phyloP scores from a whole-genome alignment of 768 basidiomycete genomes.

The Suillus spraguei region DNA sequence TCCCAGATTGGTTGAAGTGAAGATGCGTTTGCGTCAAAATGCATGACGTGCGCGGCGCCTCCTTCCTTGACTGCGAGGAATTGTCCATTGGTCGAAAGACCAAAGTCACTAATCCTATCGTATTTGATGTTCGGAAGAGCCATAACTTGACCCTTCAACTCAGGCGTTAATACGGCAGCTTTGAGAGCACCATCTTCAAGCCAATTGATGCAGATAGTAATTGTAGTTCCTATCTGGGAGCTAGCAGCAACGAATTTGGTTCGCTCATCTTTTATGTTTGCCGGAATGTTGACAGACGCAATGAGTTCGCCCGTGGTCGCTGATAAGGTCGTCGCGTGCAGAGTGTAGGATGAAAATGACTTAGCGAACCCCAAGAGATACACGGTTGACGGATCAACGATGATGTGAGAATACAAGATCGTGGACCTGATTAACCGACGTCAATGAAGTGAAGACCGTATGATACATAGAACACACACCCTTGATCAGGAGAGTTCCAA shows the following conservation, averaged over 20 bases:
- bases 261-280: slow-evolving; percentile 41
- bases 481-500: slow-evolving; percentile 71
- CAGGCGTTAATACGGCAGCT: slow-evolving; percentile 47
- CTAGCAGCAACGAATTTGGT: slow-evolving; percentile 40
- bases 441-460: slow-evolving; percentile 11
- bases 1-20: slow-evolving; percentile 48
- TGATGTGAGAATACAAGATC: slow-evolving; percentile 63
- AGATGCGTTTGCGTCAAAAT: slow-evolving; percentile 44
- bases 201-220: slow-evolving; percentile 36
- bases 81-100: slow-evolving; percentile 40
- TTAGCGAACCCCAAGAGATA: slow-evolving; percentile 54
- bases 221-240: slow-evolving; percentile 11
- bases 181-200: slow-evolving; percentile 52
- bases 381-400: slow-evolving; percentile 52
- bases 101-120: slow-evolving; percentile 60
- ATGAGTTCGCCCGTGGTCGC: slow-evolving; percentile 54
- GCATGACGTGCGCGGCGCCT: slow-evolving; percentile 59
- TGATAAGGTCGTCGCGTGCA: slow-evolving; percentile 68
- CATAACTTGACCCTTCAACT: slow-evolving; percentile 50
- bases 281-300: slow-evolving; percentile 53
- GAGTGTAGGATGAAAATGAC: slow-evolving; percentile 54
- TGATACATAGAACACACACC: slow-evolving; percentile 43
- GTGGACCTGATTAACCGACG: slow-evolving; percentile 48
- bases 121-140: slow-evolving; percentile 48
- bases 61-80: slow-evolving; percentile 61